Conservation (phyloP, 306 rosid species). For the Cercis canadensis region DNA sequence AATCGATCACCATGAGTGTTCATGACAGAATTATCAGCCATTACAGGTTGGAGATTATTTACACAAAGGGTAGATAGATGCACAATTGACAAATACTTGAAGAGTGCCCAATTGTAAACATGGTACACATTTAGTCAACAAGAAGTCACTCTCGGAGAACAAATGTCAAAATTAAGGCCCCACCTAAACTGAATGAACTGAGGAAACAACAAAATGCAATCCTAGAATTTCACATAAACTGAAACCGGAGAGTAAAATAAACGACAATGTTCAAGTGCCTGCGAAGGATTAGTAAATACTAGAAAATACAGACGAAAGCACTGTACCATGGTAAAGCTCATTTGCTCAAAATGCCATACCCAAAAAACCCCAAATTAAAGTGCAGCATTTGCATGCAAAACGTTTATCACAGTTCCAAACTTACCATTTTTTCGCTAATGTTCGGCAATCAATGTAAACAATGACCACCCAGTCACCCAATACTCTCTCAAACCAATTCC, state of each 20-base stretch:
- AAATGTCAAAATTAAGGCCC: neutral
- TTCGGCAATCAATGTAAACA: constrained; percentile 10
- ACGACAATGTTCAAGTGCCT: too few species aligned
- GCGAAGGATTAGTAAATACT: too few species aligned
- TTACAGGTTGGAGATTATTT: constrained; percentile 3
- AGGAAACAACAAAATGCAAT: neutral
- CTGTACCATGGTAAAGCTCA: constrained; percentile 13
- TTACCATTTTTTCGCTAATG: constrained; percentile 50
- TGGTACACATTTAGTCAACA: neutral
- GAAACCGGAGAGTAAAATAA: too few species aligned
- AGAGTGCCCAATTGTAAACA: neutral
- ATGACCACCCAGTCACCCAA: neutral
- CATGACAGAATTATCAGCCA: too few species aligned
- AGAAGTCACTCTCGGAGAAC: neutral
- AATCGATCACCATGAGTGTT: neutral
- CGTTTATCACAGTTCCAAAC: constrained; percentile 31
- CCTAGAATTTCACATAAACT: too few species aligned
- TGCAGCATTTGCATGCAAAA: constrained; percentile 38
- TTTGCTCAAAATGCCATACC: neutral
- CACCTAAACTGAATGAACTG: neutral
- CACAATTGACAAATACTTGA: neutral
- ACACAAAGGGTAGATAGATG: neutral
- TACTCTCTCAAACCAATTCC: constrained; percentile 24
- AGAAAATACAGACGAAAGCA: neutral
- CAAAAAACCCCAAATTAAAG: neutral